Percentiles rank a stretch among this genome's conserved stretches.
phyloP scores from a whole-genome alignment of 139 green algal species.

The Chlorella sp. region DNA sequence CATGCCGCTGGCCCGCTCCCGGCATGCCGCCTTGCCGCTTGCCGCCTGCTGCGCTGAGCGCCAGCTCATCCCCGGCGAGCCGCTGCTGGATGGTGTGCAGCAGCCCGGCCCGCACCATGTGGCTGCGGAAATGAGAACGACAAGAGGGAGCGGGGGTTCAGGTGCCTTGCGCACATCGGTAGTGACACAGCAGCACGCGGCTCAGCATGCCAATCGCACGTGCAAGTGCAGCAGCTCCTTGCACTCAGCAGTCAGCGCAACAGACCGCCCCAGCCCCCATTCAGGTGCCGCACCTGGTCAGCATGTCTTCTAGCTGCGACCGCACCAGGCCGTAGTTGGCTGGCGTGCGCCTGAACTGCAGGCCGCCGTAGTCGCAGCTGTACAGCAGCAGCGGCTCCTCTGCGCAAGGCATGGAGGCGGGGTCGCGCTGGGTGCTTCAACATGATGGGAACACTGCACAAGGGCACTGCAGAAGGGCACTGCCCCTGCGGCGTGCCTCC shows the following conservation, averaged over 20 bases:
- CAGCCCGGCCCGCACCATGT: slow-evolving; percentile 27
- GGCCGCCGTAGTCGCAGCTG: slow-evolving; percentile 61
- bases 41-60: not conserved
- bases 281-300: slow-evolving; percentile 25
- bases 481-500: no score
- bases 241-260: no score
- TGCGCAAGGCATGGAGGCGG: no score
- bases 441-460: no score
- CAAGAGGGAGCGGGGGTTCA: no score
- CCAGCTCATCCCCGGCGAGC: not conserved
- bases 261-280: no score
- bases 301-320: slow-evolving; percentile 25
- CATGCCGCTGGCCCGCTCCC: slow-evolving; percentile 25
- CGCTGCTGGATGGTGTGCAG: slow-evolving; percentile 4
- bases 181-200: no score
- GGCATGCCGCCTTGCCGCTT: not conserved
- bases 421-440: no score
- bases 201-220: no score
- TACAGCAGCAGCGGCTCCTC: slow-evolving; percentile 86
- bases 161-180: no score
- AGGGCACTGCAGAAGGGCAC: no score
- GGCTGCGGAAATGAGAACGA: slow-evolving; percentile 3
- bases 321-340: slow-evolving; percentile 19
- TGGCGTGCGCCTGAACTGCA: slow-evolving; percentile 32
- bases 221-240: no score